phyloP scores from a whole-genome alignment of 768 basidiomycete genomes.

The Mycena indigotica region DNA sequence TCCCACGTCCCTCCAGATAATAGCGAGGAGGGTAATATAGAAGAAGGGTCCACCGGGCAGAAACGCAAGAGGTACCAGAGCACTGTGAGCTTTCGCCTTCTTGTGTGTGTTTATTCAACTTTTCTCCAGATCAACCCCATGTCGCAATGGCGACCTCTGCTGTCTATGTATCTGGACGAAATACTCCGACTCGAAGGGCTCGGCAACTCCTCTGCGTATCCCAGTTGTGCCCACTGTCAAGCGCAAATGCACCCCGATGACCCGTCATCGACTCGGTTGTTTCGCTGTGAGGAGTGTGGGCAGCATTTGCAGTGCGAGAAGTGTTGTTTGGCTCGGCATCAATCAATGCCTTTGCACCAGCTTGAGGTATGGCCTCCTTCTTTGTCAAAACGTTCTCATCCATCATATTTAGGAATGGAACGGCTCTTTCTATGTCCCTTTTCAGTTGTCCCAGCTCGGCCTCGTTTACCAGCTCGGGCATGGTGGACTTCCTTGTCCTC shows the following conservation, averaged over 20 bases:
- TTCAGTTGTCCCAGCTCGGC: background rate
- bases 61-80: slow-evolving; percentile 6
- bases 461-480: slow-evolving; percentile 23
- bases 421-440: slow-evolving; percentile 3
- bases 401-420: slow-evolving; percentile 17
- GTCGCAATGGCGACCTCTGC: slow-evolving; percentile 6
- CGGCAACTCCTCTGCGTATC: background rate
- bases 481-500: slow-evolving; percentile 2
- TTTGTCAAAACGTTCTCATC: background rate
- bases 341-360: background rate
- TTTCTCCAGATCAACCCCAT: slow-evolving; percentile 1
- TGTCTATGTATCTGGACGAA: slow-evolving; percentile 3
- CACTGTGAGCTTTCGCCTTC: background rate
- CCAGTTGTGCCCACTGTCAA: background rate
- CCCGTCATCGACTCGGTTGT: background rate
- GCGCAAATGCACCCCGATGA: background rate
- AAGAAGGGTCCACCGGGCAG: background rate
- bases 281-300: slow-evolving; percentile 4
- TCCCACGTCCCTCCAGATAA: too few species aligned
- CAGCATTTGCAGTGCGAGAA: background rate
- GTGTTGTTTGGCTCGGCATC: background rate
- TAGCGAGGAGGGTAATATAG: background rate
- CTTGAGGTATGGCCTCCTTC: background rate
- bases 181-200: slow-evolving; percentile 3
- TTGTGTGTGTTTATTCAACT: background rate